Percentiles rank a stretch among this genome's conserved stretches.
Evolutionary conservation across 75 land plant species (phyloP).

Genomic region (Pinus albicaulis): DNA sequence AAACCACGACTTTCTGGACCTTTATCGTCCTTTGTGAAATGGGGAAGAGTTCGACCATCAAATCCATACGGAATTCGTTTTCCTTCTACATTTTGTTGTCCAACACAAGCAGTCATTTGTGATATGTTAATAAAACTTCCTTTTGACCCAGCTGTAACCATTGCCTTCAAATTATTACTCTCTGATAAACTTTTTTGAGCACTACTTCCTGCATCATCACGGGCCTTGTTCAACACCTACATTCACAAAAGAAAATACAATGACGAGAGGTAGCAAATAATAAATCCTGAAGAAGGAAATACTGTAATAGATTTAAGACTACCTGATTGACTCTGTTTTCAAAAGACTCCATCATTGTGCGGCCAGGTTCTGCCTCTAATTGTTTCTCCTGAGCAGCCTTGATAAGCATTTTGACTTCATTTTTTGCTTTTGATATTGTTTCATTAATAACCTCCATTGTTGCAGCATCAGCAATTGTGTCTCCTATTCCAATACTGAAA

Average conservation of each 20-base stretch:
- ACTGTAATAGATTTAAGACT: neutral
- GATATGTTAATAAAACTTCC: constrained; percentile 99
- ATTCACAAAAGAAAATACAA: constrained; percentile 40
- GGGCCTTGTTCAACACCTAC: constrained; percentile 96
- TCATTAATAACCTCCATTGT: constrained; percentile 94
- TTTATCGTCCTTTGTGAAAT: constrained; percentile 93
- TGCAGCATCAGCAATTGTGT: constrained; percentile 95
- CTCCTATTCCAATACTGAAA: constrained; percentile 98
- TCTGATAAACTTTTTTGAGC: constrained; percentile 94
- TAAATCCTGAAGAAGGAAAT: too few species aligned
- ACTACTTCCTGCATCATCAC: constrained; percentile 99
- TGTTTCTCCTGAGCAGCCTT: constrained; percentile 65
- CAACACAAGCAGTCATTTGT: constrained; percentile 99
- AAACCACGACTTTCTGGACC: constrained; percentile 99
- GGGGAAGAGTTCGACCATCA: constrained; percentile 92
- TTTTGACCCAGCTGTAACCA: constrained; percentile 99
- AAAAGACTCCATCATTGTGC: constrained; percentile 97
- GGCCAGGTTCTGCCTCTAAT: constrained; percentile 96
- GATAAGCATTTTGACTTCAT: constrained; percentile 91
- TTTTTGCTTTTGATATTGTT: constrained; percentile 84
- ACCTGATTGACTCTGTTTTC: constrained; percentile 98
- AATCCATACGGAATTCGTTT: constrained; percentile 99
- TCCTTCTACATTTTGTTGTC: constrained; percentile 99
- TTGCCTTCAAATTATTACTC: constrained; percentile 96
- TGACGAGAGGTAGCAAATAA: too few species aligned